Base-by-base conservation (phyloP, 106 monocot genomes). In the Xerophyta viscosa region DNA sequence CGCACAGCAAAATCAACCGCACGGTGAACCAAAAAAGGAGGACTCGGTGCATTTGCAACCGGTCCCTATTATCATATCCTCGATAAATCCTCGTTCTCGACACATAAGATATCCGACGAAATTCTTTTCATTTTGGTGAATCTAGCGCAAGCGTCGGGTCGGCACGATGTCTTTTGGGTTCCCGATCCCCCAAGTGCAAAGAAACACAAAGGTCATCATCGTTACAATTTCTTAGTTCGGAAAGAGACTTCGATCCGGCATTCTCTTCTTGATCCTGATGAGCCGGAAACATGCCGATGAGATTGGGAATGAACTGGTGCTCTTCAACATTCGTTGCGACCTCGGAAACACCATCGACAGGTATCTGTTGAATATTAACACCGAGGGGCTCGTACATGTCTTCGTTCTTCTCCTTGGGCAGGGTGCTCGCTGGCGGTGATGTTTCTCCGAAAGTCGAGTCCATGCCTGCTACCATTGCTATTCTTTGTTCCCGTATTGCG, bases 281-380 rank as follows among this genome's bases (percentile, higher is more conserved):
- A 6, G 48, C n/a, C 2, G 61, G 61, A 0, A 31, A 61, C 47
- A 33, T 48, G 20, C 31, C 15, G 12, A 61, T 73, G 20, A 90
- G 77, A 64, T 66, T 87, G 14, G 83, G 70, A 27, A 93, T 83
- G 66, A 93, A 93, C 60, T 81, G 93, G 36, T 66, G 81, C 58
- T 94, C 88, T 63, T 88, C 93, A 52, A 84, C 66, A 41, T 74
- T 75, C 29, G 50, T 70, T 6, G 29, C 52, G 17, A 44, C 63
- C 10, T 54, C 57, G 15, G 78, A 68, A 46, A 64, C 70, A 41
- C 48, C 71, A 29, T 74, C 64, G 15, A 68, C 17, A 41, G 80
- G 65, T 11, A 88, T 20, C 15, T 79, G 79, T 52, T 80, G 71
- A 54, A 84, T 72, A 61, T 84, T 84, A 31, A 78, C 33, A 31